Conservation (phyloP, 192 early-diverging fungal genomes). For the Thoreauomyces humboldtii region DNA sequence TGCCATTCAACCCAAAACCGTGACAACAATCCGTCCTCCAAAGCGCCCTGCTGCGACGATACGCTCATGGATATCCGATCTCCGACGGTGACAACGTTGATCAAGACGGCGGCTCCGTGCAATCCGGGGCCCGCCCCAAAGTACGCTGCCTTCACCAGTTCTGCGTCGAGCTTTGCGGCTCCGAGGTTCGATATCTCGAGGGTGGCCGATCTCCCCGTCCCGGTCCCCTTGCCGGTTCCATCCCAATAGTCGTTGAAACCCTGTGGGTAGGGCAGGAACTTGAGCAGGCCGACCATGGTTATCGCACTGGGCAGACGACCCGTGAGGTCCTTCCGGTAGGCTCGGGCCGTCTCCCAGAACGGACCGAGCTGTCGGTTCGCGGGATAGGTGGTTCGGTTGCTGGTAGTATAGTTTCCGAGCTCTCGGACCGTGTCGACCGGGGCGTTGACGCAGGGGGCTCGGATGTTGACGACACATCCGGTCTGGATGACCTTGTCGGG, state of each 20-base stretch:
- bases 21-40: not conserved
- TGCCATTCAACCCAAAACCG: not conserved
- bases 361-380: not conserved
- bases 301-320: not conserved
- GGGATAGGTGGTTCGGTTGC: not conserved
- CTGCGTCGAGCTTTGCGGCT: not conserved
- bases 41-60: not conserved
- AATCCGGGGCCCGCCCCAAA: not conserved
- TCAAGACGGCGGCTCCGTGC: not conserved
- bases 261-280: not conserved
- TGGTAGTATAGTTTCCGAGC: not conserved
- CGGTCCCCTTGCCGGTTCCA: not conserved
- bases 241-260: not conserved
- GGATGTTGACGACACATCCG: not conserved
- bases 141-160: not conserved
- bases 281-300: not conserved
- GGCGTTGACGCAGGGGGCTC: not conserved
- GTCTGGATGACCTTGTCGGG: not conserved
- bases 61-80: not conserved
- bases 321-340: not conserved
- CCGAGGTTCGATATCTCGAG: not conserved
- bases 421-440: not conserved
- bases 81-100: not conserved
- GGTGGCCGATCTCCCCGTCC: not conserved
- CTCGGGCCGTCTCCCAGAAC: constrained; percentile 3